Percentiles rank a stretch among this genome's conserved stretches.
Conservation (phyloP, 257 asterid species). For the Scutellaria barbata region DNA sequence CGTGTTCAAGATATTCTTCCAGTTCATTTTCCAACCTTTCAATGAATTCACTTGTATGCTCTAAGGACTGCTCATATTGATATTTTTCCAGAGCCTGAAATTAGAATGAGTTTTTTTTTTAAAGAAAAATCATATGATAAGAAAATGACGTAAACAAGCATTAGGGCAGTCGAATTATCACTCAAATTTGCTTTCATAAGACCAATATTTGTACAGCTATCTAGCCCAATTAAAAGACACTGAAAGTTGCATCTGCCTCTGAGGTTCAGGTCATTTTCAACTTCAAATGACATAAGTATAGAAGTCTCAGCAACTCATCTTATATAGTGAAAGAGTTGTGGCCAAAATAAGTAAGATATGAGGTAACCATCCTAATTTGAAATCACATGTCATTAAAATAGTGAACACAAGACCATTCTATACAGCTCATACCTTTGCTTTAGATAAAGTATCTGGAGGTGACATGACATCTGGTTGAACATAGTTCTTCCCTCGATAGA, state of each 20-base stretch:
- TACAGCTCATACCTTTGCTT: conserved; percentile 71
- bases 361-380: conserved; percentile 23
- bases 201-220: neutral
- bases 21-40: conserved; percentile 91
- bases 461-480: conserved; percentile 86
- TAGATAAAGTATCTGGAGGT: conserved; percentile 87
- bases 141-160: conserved; percentile 8
- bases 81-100: conserved; percentile 89
- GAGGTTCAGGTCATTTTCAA: conserved; percentile 3
- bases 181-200: neutral
- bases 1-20: conserved; percentile 70
- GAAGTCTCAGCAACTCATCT: conserved; percentile 5
- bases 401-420: conserved; percentile 2
- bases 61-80: conserved; percentile 76
- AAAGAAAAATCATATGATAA: conserved; percentile 24
- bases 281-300: neutral
- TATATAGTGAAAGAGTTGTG: conserved; percentile 5
- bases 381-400: conserved; percentile 4
- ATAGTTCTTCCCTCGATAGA: conserved; percentile 91
- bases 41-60: conserved; percentile 87
- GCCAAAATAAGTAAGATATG: conserved; percentile 15
- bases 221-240: conserved; percentile 13
- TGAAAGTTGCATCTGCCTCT: neutral
- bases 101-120: conserved; percentile 21
- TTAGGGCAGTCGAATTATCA: conserved; percentile 4